Evolutionary conservation across 1,139 yeast genomes (phyloP).

Genomic region (Torulaspora globosa): DNA sequence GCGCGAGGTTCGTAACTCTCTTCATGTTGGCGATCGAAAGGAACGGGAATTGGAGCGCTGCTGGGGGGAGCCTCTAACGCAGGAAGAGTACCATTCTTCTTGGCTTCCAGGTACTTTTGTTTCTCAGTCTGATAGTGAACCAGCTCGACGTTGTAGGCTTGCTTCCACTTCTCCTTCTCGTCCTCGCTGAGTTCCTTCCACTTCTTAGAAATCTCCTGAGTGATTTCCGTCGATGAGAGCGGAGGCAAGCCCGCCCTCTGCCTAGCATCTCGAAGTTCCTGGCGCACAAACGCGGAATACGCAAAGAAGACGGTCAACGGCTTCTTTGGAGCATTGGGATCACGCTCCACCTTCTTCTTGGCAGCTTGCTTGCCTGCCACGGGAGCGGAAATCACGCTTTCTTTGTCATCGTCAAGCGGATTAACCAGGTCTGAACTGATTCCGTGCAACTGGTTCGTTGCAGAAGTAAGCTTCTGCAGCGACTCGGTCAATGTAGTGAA

Average conservation of each 20-base stretch:
- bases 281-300: constrained; percentile 63
- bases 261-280: constrained; percentile 61
- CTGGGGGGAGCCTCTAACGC: constrained; percentile 37
- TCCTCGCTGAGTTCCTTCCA: constrained; percentile 68
- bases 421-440: constrained; percentile 33
- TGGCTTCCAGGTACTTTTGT: constrained; percentile 56
- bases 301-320: constrained; percentile 77
- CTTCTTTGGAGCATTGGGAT: constrained; percentile 54
- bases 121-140: constrained; percentile 59
- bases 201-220: constrained; percentile 68
- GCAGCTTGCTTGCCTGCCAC: constrained; percentile 32
- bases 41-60: constrained; percentile 40
- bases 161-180: constrained; percentile 74
- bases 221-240: constrained; percentile 68
- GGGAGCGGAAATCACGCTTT: constrained; percentile 21
- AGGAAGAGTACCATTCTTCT: constrained; percentile 44
- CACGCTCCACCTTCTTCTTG: constrained; percentile 54
- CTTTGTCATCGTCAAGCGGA: constrained; percentile 35
- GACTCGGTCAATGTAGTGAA: constrained; percentile 38
- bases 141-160: constrained; percentile 63
- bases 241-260: constrained; percentile 55
- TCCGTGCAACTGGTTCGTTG: constrained; percentile 32
- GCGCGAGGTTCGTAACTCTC: constrained; percentile 18
- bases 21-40: constrained; percentile 32
- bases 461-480: constrained; percentile 34